These are phyloP conservation scores for Scenedesmus sp. DNA, from an alignment of 163 green algal genomes.

Conservation along the genomic window DNA sequence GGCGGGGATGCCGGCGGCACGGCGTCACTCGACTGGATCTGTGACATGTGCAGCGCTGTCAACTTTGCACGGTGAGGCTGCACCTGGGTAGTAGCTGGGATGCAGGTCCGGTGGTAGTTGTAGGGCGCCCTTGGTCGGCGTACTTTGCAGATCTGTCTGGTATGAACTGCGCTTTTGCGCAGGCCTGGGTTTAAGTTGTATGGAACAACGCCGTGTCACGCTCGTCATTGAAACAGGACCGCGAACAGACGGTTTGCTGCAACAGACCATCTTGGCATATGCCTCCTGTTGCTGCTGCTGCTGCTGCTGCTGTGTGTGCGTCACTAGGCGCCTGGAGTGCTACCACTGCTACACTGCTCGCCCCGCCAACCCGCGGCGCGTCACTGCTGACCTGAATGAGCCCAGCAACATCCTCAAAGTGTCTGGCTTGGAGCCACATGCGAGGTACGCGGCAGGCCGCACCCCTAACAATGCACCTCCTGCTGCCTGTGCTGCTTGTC, in stretches of 20 bases:
- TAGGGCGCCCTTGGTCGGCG: background rate
- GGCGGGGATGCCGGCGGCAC: background rate
- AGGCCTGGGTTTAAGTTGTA: too few relatives aligned
- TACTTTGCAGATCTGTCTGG: background rate
- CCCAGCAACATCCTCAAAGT: constrained; percentile 76
- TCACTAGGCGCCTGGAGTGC: constrained; percentile 76
- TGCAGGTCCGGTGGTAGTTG: background rate
- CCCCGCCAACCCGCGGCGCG: constrained; percentile 55
- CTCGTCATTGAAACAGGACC: too few relatives aligned
- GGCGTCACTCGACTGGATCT: constrained; percentile 68
- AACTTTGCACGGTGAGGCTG: constrained; percentile 75
- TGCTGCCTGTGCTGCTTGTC: background rate
- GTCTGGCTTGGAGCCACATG: constrained; percentile 59
- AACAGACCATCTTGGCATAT: too few relatives aligned
- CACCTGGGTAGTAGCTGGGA: background rate
- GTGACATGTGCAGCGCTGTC: constrained; percentile 70
- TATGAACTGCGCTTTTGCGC: background rate
- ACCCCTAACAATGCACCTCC: background rate
- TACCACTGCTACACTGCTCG: constrained; percentile 73
- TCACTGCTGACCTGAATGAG: constrained; percentile 54
- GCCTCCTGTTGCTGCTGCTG: background rate
- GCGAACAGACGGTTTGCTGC: too few relatives aligned
- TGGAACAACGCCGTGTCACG: too few relatives aligned
- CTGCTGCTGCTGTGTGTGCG: constrained; percentile 2
- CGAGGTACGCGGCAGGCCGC: constrained; percentile 35